Evolutionary conservation across 148 eudicot genomes (phyloP).

Genomic region (Nepenthes mirabilis): DNA sequence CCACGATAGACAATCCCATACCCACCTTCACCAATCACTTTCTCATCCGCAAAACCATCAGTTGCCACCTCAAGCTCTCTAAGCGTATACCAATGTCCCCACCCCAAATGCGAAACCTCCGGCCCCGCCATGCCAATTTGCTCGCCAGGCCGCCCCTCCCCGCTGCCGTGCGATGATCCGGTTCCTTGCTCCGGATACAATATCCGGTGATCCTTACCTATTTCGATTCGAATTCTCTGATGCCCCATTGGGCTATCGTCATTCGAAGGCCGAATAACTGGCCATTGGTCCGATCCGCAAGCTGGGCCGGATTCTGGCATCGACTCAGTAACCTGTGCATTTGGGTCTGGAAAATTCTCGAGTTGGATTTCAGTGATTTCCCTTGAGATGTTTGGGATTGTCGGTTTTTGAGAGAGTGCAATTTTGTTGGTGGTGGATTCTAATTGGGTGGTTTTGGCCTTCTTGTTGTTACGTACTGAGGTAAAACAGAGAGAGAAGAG

Average conservation of each 20-base stretch:
- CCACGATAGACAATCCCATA: constrained; percentile 72
- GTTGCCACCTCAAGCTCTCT: constrained; percentile 64
- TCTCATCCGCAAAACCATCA: constrained; percentile 40
- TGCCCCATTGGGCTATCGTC: constrained; percentile 18
- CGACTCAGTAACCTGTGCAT: not conserved
- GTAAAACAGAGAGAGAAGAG: constrained; percentile 36
- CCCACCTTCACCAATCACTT: constrained; percentile 77
- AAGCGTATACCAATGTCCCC: constrained; percentile 78
- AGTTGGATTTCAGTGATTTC: not conserved
- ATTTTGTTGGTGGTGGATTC: constrained; percentile 3
- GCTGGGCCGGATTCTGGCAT: not conserved
- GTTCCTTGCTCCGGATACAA: constrained; percentile 4
- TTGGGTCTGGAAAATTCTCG: not conserved
- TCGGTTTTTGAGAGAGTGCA: not conserved
- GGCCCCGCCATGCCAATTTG: constrained; percentile 20
- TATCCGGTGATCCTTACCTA: constrained; percentile 16
- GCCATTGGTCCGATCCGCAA: not conserved
- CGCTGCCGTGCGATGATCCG: constrained; percentile 7
- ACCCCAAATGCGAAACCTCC: constrained; percentile 67
- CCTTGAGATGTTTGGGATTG: constrained; percentile 2
- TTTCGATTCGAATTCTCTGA: constrained; percentile 20
- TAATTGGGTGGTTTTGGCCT: not conserved
- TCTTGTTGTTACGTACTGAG: constrained; percentile 17
- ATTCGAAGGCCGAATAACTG: not conserved
- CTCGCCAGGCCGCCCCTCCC: constrained; percentile 9